phyloP scores from a whole-genome alignment of 2,329 filamentous ascomycete species.

The Cryphonectria nitschkei region DNA sequence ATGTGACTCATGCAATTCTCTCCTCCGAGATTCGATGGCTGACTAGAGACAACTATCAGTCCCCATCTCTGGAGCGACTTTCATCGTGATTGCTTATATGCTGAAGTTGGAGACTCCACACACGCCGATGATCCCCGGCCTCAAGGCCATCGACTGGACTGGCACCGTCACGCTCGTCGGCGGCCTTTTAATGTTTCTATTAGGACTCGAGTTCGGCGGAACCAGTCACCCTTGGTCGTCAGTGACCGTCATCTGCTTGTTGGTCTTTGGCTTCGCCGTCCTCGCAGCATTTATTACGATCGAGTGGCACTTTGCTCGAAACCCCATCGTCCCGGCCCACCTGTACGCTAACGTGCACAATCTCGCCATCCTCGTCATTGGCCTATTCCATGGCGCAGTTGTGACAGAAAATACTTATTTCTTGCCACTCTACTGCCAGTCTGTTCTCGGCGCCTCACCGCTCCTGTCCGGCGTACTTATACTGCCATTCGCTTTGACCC shows the following conservation, averaged over 20 bases:
- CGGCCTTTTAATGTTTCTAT: constrained; percentile 81
- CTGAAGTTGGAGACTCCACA: constrained; percentile 70
- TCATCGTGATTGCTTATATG: constrained; percentile 59
- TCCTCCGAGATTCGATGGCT: background rate
- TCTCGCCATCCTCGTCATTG: constrained; percentile 76
- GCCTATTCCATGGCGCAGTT: background rate
- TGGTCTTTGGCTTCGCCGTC: constrained; percentile 71
- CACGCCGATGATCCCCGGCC: constrained; percentile 63
- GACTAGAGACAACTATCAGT: constrained; percentile 32
- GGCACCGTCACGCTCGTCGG: constrained; percentile 67
- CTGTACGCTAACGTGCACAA: constrained; percentile 74
- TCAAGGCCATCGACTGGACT: constrained; percentile 65
- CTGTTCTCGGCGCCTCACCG: constrained; percentile 72
- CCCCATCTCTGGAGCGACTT: constrained; percentile 44
- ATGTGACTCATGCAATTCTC: background rate
- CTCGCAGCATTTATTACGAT: constrained; percentile 70
- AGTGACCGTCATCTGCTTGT: constrained; percentile 73
- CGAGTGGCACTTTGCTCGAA: constrained; percentile 74
- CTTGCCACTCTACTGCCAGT: constrained; percentile 84
- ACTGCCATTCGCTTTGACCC: constrained; percentile 61
- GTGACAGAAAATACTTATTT: constrained; percentile 64
- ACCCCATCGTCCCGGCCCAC: constrained; percentile 76
- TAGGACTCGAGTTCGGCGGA: constrained; percentile 85
- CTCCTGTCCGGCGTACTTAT: constrained; percentile 68
- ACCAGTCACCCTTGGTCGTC: constrained; percentile 76